Base-by-base conservation (phyloP, 345 rosid species). In the Bruguiera gymnorhiza region DNA sequence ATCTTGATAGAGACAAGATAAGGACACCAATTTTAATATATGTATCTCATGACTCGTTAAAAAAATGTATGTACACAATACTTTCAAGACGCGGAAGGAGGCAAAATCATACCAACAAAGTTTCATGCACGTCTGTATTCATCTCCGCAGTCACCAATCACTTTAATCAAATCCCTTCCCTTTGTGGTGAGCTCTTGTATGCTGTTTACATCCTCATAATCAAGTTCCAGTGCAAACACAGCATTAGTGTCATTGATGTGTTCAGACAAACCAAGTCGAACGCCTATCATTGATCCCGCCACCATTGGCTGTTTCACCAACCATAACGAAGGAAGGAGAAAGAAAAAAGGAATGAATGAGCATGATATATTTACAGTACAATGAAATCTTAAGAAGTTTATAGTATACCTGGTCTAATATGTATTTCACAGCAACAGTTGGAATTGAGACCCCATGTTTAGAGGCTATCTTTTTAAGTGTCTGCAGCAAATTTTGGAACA, bases 81-180 rank as follows among this genome's bases (percentile, higher is more conserved):
- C 24, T 18, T 31, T 29, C 3, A 1, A n/a, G 37, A 54, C 54
- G 1, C 32, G 0, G 26, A 63, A 18, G 34, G 3, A 21, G 66
- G 51, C 50, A 43, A 15, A 43, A 43, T 43, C 50, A 43, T 43
- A 29, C 29, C 9, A 21, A 46, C 9, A 23, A 31, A 48, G 66
- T 55, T 74, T 86, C 76, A 86, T 63, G 66, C 16, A 43, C 90
- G 88, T 75, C 94, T 56, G 72, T 93, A 91, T 79, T 93, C 98
- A 51, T 93, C 98, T 30, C 98, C 98, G 65, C 98, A 93, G 65
- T 93, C 98, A 32, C 98, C 98, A 7, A 93, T 93, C 78, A 89
- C 91, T 85, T 73, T 74, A 39, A 91, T 85, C 69, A 93, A 84
- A 81, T 91, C 86, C 70, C 84, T 93, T 51, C 98, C 92, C 70